Evolutionary conservation across 176 grass and related monocot genomes (phyloP), one percentile per base, ranked within the genome.

Genomic region (Juncus inflexus): DNA sequence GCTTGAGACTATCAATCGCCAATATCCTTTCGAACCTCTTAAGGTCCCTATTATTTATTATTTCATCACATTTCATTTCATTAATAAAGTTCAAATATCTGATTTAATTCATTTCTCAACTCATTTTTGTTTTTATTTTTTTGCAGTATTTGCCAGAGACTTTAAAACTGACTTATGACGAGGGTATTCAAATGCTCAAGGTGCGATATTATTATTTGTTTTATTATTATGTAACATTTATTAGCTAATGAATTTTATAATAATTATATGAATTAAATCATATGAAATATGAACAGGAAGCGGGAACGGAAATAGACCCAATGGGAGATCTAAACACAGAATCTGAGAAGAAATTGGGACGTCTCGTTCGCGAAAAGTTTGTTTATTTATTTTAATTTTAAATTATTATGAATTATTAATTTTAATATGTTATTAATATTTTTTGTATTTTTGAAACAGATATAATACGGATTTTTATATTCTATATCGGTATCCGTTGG

Each of bases 301-400:
- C 88, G 50, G 94, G 83, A 68, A 83, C 79, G 41, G 90, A 95
- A 83, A 85, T 95, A 2, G 86, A 95, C 16, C 86, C 86, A 64
- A 86, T 92, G 83, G 94, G 88, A 77, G 94, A 97, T 64, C 79
- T 91, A 12, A 97, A 91, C 45, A 97, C 88, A 3, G 87, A 97
- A 59, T 14, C 85, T 68, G 88, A 97, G 80, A 97, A 86, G 78
- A 97, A 86, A 82, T 86, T 95, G 73, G 90, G 90, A 42, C 79
- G 63, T 9, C 79, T 95, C 80, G 86, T 95, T 65, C 80, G 65
- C 63, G 80, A 95, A 58, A 95, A 95, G 90, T 95, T 74, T 12
- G 83, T 72, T 1, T 63, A 55, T 78, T 51, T 66, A 53, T 3
- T 50, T 1, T 28, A 1, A 0, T 63, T 38, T 73, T 40, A 16